Conservation (phyloP, 129 eudicot species). For the Flaveria robusta region DNA sequence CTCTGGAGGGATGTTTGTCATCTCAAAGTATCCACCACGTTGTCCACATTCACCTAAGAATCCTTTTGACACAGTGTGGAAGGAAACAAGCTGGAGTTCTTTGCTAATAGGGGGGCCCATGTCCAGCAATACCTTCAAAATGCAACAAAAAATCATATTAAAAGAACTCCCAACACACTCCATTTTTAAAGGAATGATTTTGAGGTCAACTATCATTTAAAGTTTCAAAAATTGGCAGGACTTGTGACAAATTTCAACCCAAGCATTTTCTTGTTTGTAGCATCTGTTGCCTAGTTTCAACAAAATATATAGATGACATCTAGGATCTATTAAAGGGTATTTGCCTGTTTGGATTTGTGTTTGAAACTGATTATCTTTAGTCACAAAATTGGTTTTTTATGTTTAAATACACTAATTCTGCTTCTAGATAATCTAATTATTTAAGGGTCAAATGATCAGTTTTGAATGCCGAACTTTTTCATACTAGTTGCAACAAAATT, state of each 20-base stretch:
- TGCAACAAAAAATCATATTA: not conserved
- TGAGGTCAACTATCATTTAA: conserved; percentile 10
- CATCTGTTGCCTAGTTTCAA: not conserved
- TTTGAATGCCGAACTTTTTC: not conserved
- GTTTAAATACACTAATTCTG: not conserved
- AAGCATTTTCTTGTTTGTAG: conserved; percentile 11
- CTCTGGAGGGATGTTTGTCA: conserved; percentile 94
- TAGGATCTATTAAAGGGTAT: not conserved
- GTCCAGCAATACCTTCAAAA: conserved; percentile 75
- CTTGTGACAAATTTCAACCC: conserved; percentile 12
- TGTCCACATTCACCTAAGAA: conserved; percentile 99
- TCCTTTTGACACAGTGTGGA: conserved; percentile 96
- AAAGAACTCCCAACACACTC: conserved; percentile 6
- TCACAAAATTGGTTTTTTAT: not conserved
- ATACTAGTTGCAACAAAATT: too few species aligned
- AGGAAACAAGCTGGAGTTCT: conserved; percentile 90
- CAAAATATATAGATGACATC: not conserved
- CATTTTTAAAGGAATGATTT: conserved; percentile 12
- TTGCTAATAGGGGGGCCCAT: conserved; percentile 90
- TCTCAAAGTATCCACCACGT: conserved; percentile 97
- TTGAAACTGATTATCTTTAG: not conserved
- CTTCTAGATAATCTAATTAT: not conserved
- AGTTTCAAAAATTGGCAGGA: not conserved
- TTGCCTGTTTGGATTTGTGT: not conserved
- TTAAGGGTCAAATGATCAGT: not conserved